Conservation (phyloP, 1,139 yeast species). For the Candida labiduridarum region DNA sequence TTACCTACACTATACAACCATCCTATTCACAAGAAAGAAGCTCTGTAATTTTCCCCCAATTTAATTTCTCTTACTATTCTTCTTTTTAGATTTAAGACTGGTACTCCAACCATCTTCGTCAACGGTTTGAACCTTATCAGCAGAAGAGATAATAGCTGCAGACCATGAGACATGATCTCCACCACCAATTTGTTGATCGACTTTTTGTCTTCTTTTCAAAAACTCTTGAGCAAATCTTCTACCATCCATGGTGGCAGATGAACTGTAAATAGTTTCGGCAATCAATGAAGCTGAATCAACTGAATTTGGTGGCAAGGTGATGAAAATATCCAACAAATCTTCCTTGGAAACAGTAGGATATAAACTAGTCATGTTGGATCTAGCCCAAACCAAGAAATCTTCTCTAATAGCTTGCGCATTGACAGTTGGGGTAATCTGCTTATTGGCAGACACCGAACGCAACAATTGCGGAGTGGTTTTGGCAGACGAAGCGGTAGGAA, state of each 20-base stretch:
- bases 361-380: slow-evolving; percentile 69
- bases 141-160: slow-evolving; percentile 57
- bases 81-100: slow-evolving; percentile 57
- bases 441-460: slow-evolving; percentile 47
- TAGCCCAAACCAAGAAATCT: slow-evolving; percentile 86
- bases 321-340: slow-evolving; percentile 77
- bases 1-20: background rate
- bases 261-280: slow-evolving; percentile 88
- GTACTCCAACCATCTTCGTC: slow-evolving; percentile 80
- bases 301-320: slow-evolving; percentile 70
- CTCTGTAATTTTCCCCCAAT: background rate
- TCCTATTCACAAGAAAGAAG: background rate
- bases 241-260: slow-evolving; percentile 93
- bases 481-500: slow-evolving; percentile 22
- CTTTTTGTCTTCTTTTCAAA: slow-evolving; percentile 70
- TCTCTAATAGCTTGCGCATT: slow-evolving; percentile 44
- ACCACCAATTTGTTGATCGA: slow-evolving; percentile 57
- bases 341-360: slow-evolving; percentile 74
- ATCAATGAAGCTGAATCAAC: slow-evolving; percentile 80
- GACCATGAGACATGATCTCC: slow-evolving; percentile 67
- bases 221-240: slow-evolving; percentile 92
- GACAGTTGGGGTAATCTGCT: slow-evolving; percentile 28
- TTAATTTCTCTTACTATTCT: slow-evolving; percentile 20
- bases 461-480: slow-evolving; percentile 46
- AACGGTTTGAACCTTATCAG: slow-evolving; percentile 48